A percentile compares a stretch with the other conserved stretches of the same genome.
These are phyloP conservation scores for Carpinus viminea DNA, from an alignment of 306 rosid species.

Conservation along the genomic window DNA sequence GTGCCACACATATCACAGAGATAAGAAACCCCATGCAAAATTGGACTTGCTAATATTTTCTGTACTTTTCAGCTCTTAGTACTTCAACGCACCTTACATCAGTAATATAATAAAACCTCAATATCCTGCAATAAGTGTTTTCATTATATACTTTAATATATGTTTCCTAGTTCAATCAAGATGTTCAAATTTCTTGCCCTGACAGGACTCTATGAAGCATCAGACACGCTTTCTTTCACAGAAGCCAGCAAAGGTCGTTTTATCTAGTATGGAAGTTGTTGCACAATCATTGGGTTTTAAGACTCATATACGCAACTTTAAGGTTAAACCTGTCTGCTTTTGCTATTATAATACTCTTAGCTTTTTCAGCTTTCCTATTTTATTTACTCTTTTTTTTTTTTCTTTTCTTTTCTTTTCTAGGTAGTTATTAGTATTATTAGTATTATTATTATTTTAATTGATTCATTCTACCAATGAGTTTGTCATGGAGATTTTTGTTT, in stretches of 20 bases:
- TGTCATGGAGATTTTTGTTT: not conserved
- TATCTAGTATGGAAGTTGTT: slow-evolving; percentile 92
- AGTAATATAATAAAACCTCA: not conserved
- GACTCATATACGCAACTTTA: slow-evolving; percentile 86
- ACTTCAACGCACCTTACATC: not conserved
- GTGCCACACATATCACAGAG: not conserved
- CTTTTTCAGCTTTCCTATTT: slow-evolving; percentile 10
- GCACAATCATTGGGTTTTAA: slow-evolving; percentile 92
- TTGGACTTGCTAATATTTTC: not conserved
- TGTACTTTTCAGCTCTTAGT: not conserved
- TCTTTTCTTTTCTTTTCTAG: not conserved
- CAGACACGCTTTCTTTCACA: slow-evolving; percentile 85
- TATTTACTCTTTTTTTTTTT: slow-evolving; percentile 6
- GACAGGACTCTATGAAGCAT: slow-evolving; percentile 60
- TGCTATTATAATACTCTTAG: slow-evolving; percentile 10
- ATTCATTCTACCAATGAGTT: not conserved
- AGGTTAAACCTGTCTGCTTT: slow-evolving; percentile 43
- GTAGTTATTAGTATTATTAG: not conserved
- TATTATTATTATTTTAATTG: not conserved
- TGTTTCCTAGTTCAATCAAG: slow-evolving; percentile 14
- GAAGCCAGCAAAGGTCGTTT: slow-evolving; percentile 84
- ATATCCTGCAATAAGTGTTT: not conserved
- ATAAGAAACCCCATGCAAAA: not conserved
- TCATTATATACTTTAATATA: not conserved
- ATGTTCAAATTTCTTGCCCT: slow-evolving; percentile 7